Evolutionary conservation across 2,329 filamentous ascomycete species (phyloP).

Genomic region (Knufia petricola): DNA sequence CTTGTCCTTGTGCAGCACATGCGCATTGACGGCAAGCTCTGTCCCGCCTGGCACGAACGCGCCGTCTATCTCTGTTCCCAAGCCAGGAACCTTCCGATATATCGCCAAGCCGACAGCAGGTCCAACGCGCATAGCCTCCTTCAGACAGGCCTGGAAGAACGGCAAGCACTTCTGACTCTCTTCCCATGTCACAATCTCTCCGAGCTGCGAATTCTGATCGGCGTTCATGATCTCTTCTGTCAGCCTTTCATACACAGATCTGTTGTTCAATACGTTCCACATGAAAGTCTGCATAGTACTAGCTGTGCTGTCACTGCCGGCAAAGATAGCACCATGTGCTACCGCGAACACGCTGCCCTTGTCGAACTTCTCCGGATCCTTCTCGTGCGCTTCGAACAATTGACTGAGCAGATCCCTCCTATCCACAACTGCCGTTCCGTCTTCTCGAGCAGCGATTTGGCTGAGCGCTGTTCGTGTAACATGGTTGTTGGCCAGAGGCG

Average conservation of each 20-base stretch:
- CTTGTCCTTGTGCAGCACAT: conserved; percentile 38
- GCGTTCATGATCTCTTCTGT: conserved; percentile 29
- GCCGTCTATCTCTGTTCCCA: conserved; percentile 30
- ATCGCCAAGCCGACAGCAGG: conserved; percentile 41
- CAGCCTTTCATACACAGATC: conserved; percentile 33
- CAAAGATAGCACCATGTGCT: conserved; percentile 43
- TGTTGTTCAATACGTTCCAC: conserved; percentile 40
- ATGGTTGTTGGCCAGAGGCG: conserved; percentile 36
- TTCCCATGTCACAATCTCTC: conserved; percentile 25
- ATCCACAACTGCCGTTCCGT: conserved; percentile 30
- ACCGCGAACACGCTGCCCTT: conserved; percentile 49
- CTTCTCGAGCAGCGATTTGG: conserved; percentile 38
- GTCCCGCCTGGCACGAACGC: conserved; percentile 35
- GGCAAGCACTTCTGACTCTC: conserved; percentile 15
- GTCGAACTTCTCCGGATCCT: conserved; percentile 39
- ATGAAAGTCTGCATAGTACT: conserved; percentile 51
- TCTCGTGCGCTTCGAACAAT: conserved; percentile 44
- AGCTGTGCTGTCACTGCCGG: conserved; percentile 51
- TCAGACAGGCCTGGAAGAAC: conserved; percentile 42
- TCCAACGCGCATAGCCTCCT: conserved; percentile 45
- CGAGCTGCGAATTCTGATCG: conserved; percentile 1
- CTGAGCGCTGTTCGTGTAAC: conserved; percentile 39
- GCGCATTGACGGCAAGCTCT: conserved; percentile 38
- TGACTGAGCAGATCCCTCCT: conserved; percentile 44
- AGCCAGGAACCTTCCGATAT: conserved; percentile 38